Base-by-base conservation (phyloP, 106 monocot species). In the Alisma plantagoaquatica region DNA sequence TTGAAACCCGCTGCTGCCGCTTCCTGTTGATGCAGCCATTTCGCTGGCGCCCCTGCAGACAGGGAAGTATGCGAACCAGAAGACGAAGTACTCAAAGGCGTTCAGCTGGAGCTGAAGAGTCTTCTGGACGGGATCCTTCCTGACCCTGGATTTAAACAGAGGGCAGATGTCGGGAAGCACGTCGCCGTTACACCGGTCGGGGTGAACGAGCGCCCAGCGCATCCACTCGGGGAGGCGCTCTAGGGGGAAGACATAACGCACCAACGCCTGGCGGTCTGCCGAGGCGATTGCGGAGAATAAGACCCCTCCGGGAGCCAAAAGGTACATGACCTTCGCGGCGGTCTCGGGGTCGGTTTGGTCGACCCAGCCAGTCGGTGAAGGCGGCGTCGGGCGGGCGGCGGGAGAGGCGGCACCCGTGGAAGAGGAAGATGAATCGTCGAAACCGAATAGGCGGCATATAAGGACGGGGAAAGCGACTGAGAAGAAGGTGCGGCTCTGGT, bases 1-100 rank as follows among this genome's bases (percentile, higher is more conserved):
- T 26, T 7, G 21, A 8, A 19, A 43, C 7, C 22, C 18, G 22
- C 49, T 65, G 15, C 60, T 30, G 18, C 19, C 60, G n/a, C n/a
- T n/a, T n/a, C n/a, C n/a, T n/a, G n/a, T n/a, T n/a, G n/a, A n/a
- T n/a, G n/a, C n/a, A n/a, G n/a, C n/a, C n/a, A n/a, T n/a, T 41
- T 72, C 73, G 22, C 48, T 41, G 31, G 61, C 71, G 22, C 81
- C 96, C 18, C 57, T 53, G 29, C 73, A 90, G 3, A 98, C 73
- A 10, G 89, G 98, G 29, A 79, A 90, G 56, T 98, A 90, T 0
- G 81, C 89, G 46, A 90, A 98, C 98, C 98, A 98, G 47, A 98
- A 79, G 33, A 98, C 65, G 49, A 74, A 90, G 49, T 98, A 98
- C 61, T 98, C 90, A 43, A 85, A 98, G 2, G 76, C 75, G 28